A percentile compares a stretch with the other conserved stretches of the same genome.
These are phyloP conservation scores for Gyrodon lividus DNA, from an alignment of 768 basidiomycete species.

Conservation along the genomic window DNA sequence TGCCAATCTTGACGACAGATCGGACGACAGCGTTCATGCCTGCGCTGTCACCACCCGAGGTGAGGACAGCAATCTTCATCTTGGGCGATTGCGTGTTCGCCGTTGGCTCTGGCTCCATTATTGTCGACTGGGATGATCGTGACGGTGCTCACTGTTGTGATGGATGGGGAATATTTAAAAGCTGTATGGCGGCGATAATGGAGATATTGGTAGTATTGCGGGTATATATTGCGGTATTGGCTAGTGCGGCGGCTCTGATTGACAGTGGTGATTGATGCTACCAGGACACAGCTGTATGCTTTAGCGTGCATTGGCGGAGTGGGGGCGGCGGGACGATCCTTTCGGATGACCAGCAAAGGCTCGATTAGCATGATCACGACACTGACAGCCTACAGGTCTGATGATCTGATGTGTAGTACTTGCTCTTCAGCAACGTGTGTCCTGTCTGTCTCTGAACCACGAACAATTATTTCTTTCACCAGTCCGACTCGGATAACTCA, in stretches of 20 bases:
- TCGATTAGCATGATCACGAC: too few relatives aligned
- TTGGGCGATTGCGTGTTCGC: conserved; percentile 4
- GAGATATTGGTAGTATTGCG: background rate
- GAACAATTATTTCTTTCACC: background rate
- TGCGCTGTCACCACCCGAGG: conserved; percentile 95
- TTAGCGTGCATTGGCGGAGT: background rate
- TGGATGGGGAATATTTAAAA: background rate
- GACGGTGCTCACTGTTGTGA: background rate
- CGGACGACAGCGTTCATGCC: conserved; percentile 98
- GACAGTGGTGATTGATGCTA: background rate
- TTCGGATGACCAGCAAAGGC: background rate
- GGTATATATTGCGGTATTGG: background rate
- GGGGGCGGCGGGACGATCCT: background rate
- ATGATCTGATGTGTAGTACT: too few relatives aligned
- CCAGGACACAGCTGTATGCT: background rate
- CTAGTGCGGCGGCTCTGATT: background rate
- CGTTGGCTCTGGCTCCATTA: background rate
- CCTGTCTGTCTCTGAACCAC: background rate
- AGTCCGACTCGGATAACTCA: background rate
- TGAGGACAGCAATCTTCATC: conserved; percentile 93
- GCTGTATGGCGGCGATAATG: background rate
- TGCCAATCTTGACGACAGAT: conserved; percentile 88
- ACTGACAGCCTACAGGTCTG: too few relatives aligned
- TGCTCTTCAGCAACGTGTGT: too few relatives aligned
- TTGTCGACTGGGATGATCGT: too few relatives aligned